A percentile compares a stretch with the other conserved stretches of the same genome.
phyloP scores from a whole-genome alignment of 2,329 filamentous ascomycete genomes.

The Sarocladium strictum region DNA sequence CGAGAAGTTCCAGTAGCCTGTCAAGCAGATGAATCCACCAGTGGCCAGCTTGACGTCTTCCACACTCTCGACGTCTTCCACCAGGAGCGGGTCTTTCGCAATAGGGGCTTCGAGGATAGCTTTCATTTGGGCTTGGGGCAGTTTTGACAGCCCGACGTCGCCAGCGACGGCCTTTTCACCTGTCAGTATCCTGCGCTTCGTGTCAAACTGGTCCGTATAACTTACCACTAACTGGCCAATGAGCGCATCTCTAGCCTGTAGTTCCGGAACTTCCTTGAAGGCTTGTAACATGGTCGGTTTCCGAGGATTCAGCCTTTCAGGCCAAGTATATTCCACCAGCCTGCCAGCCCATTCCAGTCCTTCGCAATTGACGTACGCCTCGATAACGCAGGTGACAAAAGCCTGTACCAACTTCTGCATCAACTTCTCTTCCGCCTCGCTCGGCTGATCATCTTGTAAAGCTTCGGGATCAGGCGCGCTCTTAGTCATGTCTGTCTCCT shows the following conservation, averaged over 20 bases:
- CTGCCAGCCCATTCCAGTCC: constrained; percentile 56
- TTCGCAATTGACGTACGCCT: constrained; percentile 63
- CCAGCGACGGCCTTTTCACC: constrained; percentile 50
- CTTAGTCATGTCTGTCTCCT: constrained; percentile 46
- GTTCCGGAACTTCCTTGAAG: constrained; percentile 57
- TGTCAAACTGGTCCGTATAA: constrained; percentile 12
- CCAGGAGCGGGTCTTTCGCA: constrained; percentile 37
- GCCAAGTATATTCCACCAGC: constrained; percentile 62
- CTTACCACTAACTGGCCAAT: constrained; percentile 67
- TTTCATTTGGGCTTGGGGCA: constrained; percentile 39
- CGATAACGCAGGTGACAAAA: constrained; percentile 72
- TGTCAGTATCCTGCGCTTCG: neutral
- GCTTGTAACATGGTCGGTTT: constrained; percentile 55
- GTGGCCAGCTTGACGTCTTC: constrained; percentile 52
- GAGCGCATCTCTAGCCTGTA: constrained; percentile 57
- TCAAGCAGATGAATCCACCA: constrained; percentile 51
- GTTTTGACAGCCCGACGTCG: constrained; percentile 50
- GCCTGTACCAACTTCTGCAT: constrained; percentile 63
- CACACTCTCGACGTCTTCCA: constrained; percentile 40
- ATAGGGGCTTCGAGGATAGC: constrained; percentile 36
- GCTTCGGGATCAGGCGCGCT: constrained; percentile 59
- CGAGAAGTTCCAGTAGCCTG: constrained; percentile 58
- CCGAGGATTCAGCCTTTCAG: constrained; percentile 56
- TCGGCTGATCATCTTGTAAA: constrained; percentile 23
- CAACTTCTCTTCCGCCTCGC: constrained; percentile 53